A percentile compares a stretch with the other conserved stretches of the same genome.
These are phyloP conservation scores for Naganishia vishniacii DNA, from an alignment of 768 basidiomycete species.

Conservation along the genomic window DNA sequence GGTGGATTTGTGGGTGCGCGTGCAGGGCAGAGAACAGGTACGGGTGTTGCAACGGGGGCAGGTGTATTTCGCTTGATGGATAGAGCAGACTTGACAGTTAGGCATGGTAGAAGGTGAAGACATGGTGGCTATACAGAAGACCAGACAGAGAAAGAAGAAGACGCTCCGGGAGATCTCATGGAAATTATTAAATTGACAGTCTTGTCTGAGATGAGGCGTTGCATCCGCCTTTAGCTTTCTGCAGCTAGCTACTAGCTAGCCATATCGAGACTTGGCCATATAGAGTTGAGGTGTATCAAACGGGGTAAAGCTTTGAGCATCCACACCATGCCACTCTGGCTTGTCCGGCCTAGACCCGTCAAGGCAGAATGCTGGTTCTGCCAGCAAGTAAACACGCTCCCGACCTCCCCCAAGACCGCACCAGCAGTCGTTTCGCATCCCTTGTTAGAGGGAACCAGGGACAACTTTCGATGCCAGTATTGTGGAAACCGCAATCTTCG, in stretches of 20 bases:
- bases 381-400: not conserved
- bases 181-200: too few relatives aligned
- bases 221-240: too few relatives aligned
- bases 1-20: conserved; percentile 38
- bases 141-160: too few relatives aligned
- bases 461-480: conserved; percentile 9
- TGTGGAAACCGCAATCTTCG: conserved; percentile 16
- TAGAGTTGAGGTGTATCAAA: too few relatives aligned
- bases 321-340: not conserved
- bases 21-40: conserved; percentile 43
- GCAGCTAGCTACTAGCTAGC: too few relatives aligned
- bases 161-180: too few relatives aligned
- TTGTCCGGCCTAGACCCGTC: not conserved
- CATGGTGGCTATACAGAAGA: too few relatives aligned
- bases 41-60: conserved; percentile 41
- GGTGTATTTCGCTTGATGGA: conserved; percentile 40
- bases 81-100: too few relatives aligned
- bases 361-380: conserved; percentile 20
- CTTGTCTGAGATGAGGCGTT: too few relatives aligned
- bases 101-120: too few relatives aligned
- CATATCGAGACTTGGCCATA: too few relatives aligned
- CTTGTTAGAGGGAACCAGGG: conserved; percentile 4
- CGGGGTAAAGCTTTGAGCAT: too few relatives aligned
- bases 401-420: not conserved
- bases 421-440: not conserved